Evolutionary conservation across 306 rosid genomes (phyloP).

Genomic region (Trichosanthes cucumerina): DNA sequence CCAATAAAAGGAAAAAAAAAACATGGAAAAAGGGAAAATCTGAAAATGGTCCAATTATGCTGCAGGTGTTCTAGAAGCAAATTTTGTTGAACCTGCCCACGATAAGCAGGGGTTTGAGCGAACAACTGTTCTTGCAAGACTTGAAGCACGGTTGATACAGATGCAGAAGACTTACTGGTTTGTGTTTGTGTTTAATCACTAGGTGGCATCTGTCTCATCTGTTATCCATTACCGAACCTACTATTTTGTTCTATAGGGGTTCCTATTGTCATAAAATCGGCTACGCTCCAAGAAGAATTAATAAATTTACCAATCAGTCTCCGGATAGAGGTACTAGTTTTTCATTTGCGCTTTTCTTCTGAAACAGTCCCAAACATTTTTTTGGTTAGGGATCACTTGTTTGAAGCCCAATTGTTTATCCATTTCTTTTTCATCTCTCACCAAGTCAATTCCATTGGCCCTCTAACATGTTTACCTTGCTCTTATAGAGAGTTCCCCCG

Average conservation of each 20-base stretch:
- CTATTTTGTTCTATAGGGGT: constrained; percentile 35
- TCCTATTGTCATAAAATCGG: constrained; percentile 65
- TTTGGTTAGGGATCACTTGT: not conserved
- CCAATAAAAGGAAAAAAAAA: not conserved
- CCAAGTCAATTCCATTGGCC: not conserved
- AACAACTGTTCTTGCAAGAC: constrained; percentile 72
- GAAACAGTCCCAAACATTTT: not conserved
- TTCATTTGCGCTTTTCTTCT: not conserved
- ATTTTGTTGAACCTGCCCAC: constrained; percentile 98
- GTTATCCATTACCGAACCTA: constrained; percentile 5
- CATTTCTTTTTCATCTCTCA: not conserved
- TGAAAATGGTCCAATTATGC: not conserved
- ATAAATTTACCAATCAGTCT: constrained; percentile 14
- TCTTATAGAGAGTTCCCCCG: constrained; percentile 49
- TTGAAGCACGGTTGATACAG: constrained; percentile 56
- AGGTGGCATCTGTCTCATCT: not conserved
- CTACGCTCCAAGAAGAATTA: constrained; percentile 43
- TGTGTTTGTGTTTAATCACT: constrained; percentile 15
- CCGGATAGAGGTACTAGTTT: constrained; percentile 46
- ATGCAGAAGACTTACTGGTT: constrained; percentile 93
- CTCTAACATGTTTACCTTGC: constrained; percentile 3
- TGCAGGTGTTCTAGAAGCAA: constrained; percentile 93
- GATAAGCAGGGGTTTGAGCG: constrained; percentile 99
- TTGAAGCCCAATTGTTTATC: not conserved
- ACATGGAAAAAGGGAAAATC: not conserved